Base-by-base conservation (phyloP, 164 flowering plant genomes). In the Sextonia rubra region DNA sequence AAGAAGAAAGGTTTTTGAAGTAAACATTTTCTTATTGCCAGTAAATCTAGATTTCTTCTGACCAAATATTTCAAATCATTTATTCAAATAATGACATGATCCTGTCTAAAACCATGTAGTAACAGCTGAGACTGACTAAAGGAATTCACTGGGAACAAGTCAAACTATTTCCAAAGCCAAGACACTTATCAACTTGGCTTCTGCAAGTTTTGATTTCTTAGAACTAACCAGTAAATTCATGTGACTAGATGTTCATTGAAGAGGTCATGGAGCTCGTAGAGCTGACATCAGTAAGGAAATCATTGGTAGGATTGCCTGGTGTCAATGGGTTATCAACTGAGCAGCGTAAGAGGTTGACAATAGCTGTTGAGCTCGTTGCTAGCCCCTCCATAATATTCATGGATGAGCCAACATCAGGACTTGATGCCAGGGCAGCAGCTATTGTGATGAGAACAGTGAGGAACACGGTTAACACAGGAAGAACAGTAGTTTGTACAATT, bases 371-470 rank as follows among this genome's bases (percentile, higher is more conserved):
- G 76, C 88, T 86, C 27, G 84, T 86, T 2, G 83, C 88, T 0
- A 85, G 83, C 64, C 88, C 88, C 12, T 83, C 88, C 12, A 80
- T 85, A 44, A 82, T 83, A 62, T 85, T 85, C 77, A 85, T 85
- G 88, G 86, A 85, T 73, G 88, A 85, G 27, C 88, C 88, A 68
- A 85, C 88, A n/a, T 85, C 88, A 14, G 86, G 88, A 23, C 80
- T 85, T 15, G 88, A 83, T 85, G 86, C 88, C 29, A 79, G 88
- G 77, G 88, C 88, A 9, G 86, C 88, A 26, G 86, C 88, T 32
- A 83, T 85, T 77, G 88, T 85, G 68, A 85, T 85, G 88, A 82
- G 88, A 75, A 75, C 86, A 1, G 85, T 85, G 9, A 79, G 88
- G 72, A 83, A 79, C 69, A 83, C 81, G 0, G 86, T 82, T 5